These are phyloP conservation scores for Chytriomyces hyalinus DNA, from an alignment of 192 early-diverging fungal genomes.

Conservation along the genomic window DNA sequence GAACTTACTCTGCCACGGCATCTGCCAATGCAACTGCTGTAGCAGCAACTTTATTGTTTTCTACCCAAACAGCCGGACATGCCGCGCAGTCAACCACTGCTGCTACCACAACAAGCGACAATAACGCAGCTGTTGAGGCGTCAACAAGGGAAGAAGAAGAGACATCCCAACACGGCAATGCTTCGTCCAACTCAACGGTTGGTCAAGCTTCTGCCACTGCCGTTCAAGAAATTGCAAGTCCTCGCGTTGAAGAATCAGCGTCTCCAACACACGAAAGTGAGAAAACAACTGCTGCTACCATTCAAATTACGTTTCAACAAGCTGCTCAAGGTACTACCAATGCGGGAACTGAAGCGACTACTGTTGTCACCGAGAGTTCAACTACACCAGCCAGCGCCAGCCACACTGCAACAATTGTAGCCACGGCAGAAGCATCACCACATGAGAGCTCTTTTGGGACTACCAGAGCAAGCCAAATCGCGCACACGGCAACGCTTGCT, in stretches of 20 bases:
- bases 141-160: not conserved
- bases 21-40: not conserved
- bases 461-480: too few relatives aligned
- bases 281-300: not conserved
- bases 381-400: not conserved
- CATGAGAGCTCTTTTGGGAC: too few relatives aligned
- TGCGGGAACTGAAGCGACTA: not conserved
- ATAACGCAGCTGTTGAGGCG: not conserved
- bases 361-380: not conserved
- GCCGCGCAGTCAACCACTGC: not conserved
- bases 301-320: not conserved
- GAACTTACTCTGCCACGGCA: not conserved
- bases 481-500: too few relatives aligned
- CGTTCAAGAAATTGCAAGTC: not conserved
- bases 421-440: not conserved
- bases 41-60: not conserved
- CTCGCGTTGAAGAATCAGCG: not conserved
- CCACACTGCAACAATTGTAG: not conserved
- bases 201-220: not conserved
- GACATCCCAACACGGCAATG: not conserved
- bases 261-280: not conserved
- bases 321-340: not conserved
- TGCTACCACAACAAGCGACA: not conserved
- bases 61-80: not conserved
- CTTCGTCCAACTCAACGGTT: not conserved